These are phyloP conservation scores for Stagonosporopsis rhizophila DNA, from an alignment of 2,329 filamentous ascomycete genomes.

Conservation along the genomic window DNA sequence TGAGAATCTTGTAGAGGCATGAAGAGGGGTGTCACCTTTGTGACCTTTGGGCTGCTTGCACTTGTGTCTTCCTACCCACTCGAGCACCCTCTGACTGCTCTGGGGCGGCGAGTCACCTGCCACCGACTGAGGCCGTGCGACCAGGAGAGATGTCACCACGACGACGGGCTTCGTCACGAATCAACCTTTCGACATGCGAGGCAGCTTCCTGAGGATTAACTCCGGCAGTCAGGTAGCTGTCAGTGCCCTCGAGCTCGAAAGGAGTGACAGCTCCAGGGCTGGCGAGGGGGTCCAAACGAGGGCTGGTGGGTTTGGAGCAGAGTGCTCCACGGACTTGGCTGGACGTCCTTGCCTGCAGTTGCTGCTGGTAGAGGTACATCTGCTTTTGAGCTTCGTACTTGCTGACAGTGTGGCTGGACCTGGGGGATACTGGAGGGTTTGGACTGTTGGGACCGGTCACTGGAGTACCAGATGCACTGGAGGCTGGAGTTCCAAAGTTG, in stretches of 20 bases:
- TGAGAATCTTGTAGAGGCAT: background rate
- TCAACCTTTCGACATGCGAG: conserved; percentile 56
- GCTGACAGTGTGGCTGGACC: conserved; percentile 45
- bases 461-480: conserved; percentile 48
- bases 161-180: conserved; percentile 53
- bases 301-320: conserved; percentile 53
- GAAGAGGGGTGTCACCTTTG: conserved; percentile 5
- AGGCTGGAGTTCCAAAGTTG: conserved; percentile 55
- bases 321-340: conserved; percentile 33
- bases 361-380: conserved; percentile 58
- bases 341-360: conserved; percentile 46
- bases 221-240: conserved; percentile 57
- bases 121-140: conserved; percentile 37
- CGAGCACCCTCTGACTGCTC: conserved; percentile 3
- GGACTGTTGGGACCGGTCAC: conserved; percentile 50
- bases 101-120: conserved; percentile 40
- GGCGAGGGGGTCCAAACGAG: conserved; percentile 57
- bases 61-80: conserved; percentile 12
- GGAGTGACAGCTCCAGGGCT: conserved; percentile 62
- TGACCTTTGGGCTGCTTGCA: conserved; percentile 7
- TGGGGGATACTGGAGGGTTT: conserved; percentile 54
- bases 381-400: conserved; percentile 59
- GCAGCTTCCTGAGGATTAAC: conserved; percentile 48
- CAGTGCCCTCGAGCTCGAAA: conserved; percentile 55
- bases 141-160: conserved; percentile 45